Evolutionary conservation across 148 eudicot genomes (phyloP), one percentile per base, ranked within the genome.

Genomic region (Fagopyrum esculentum): DNA sequence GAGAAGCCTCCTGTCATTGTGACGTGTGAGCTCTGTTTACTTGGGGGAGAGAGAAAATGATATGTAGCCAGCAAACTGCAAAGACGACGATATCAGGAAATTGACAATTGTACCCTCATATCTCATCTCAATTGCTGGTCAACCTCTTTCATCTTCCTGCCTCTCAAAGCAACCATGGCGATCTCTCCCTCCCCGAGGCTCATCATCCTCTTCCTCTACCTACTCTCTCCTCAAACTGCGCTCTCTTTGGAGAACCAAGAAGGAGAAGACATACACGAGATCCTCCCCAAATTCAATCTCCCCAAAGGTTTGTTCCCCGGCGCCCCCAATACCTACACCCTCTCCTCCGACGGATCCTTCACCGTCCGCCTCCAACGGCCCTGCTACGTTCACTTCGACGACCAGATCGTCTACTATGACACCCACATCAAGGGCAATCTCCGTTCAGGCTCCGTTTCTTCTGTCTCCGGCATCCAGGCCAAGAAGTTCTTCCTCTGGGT

Each of bases 401-500:
- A 80, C 51, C 93, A 93, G 72, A 79, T 88, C 6, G 93, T 90
- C 10, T 93, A 84, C 77, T 93, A 93, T 35, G 87, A 80, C 43
- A 76, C 72, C 22, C 16, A 22, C 6, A 81, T 93, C 72, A 84
- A 77, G 50, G 98, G 98, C 2, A 89, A 81, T 61, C 72, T 93
- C 47, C 83, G 66, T 9, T 83, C 78, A 22, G 96, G 96, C 6
- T 79, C 85, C 47, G 82, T 93, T 3, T 71, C 85, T 1, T 86
- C 77, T 15, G 96, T 93, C 4, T 82, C 91, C 1, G 98, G 96
- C 0, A 93, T 93, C 76, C 90, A 89, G 57, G 98, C 93, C 9
- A 89, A 89, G 83, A 79, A 81, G 81, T 72, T 90, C 57, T 87
- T 90, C 78, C 26, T 90, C 4, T 93, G 98, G 98, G 75, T 93